Conservation (phyloP, 352 stramenopile species). For the Thraustochytrium striatum region DNA sequence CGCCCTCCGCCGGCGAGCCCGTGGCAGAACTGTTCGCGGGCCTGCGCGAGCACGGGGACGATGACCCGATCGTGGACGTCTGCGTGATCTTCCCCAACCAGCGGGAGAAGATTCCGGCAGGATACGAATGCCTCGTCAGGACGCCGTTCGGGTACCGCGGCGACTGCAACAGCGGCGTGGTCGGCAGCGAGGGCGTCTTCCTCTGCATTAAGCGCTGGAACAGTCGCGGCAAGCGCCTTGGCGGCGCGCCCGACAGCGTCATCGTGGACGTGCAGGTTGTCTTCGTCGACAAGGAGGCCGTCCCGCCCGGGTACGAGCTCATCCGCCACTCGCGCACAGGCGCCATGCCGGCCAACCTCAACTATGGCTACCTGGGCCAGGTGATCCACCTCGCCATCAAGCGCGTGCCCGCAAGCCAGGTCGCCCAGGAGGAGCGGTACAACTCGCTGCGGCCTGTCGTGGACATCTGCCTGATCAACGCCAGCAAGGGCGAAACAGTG, state of each 20-base stretch:
- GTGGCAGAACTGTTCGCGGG: constrained; percentile 1
- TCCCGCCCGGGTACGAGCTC: constrained; percentile 26
- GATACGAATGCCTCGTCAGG: constrained; percentile 25
- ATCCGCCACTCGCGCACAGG: constrained; percentile 11
- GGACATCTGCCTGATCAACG: constrained; percentile 38
- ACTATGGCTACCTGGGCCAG: constrained; percentile 36
- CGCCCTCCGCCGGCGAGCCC: not conserved
- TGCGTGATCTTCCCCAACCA: constrained; percentile 44
- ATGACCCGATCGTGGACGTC: constrained; percentile 41
- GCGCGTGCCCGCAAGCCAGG: not conserved
- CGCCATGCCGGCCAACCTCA: constrained; percentile 32
- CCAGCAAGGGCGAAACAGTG: constrained; percentile 5
- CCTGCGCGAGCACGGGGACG: not conserved
- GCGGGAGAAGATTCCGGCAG: constrained; percentile 24
- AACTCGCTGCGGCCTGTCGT: constrained; percentile 26
- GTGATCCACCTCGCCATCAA: constrained; percentile 29
- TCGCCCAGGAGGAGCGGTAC: constrained; percentile 15
- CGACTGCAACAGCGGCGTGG: constrained; percentile 36
- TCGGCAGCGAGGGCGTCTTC: constrained; percentile 39
- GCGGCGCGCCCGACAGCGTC: not conserved
- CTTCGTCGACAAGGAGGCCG: constrained; percentile 37
- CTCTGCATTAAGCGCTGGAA: constrained; percentile 30
- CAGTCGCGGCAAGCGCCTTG: not conserved
- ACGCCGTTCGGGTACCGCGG: constrained; percentile 35
- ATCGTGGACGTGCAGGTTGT: constrained; percentile 34